These are phyloP conservation scores for Grigorovia jiainica DNA, from an alignment of 805 yeast genomes.

Conservation along the genomic window DNA sequence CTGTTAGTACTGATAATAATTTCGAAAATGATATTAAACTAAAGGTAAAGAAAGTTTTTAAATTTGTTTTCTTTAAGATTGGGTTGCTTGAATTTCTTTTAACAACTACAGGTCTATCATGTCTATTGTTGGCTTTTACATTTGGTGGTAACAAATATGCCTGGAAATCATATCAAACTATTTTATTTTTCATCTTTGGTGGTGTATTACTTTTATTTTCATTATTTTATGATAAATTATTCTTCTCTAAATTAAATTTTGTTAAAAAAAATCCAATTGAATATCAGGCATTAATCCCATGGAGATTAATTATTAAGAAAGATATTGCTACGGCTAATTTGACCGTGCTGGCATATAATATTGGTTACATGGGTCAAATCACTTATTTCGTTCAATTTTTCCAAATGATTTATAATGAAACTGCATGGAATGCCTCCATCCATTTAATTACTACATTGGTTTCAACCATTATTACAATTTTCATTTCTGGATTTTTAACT, in stretches of 20 bases:
- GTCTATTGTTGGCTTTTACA: conserved; percentile 17
- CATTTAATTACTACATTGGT: conserved; percentile 16
- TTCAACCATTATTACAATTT: conserved; percentile 16
- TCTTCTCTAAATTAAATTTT: conserved; percentile 10
- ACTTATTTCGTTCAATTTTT: conserved; percentile 20
- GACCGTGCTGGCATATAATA: conserved; percentile 12
- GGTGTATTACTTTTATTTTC: conserved; percentile 34
- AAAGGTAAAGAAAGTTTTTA: neutral
- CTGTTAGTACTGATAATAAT: too few species aligned
- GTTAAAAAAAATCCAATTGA: conserved; percentile 5
- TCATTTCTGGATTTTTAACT: conserved; percentile 25
- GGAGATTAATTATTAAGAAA: conserved; percentile 9
- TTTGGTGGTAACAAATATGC: conserved; percentile 47
- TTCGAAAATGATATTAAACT: too few species aligned
- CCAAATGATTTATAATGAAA: conserved; percentile 17
- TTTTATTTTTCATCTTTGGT: conserved; percentile 36
- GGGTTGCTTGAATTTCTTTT: conserved; percentile 19
- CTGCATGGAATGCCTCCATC: conserved; percentile 20
- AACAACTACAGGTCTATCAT: conserved; percentile 15
- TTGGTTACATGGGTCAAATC: conserved; percentile 16
- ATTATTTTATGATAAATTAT: conserved; percentile 35
- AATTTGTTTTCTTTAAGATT: conserved; percentile 9
- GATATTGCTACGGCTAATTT: conserved; percentile 13
- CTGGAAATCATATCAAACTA: conserved; percentile 42
- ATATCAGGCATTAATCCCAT: conserved; percentile 15